Percentiles rank a stretch among this genome's conserved stretches.
phyloP scores from a whole-genome alignment of 1,284 basidiomycete species.

The Takashimella tepidaria region DNA sequence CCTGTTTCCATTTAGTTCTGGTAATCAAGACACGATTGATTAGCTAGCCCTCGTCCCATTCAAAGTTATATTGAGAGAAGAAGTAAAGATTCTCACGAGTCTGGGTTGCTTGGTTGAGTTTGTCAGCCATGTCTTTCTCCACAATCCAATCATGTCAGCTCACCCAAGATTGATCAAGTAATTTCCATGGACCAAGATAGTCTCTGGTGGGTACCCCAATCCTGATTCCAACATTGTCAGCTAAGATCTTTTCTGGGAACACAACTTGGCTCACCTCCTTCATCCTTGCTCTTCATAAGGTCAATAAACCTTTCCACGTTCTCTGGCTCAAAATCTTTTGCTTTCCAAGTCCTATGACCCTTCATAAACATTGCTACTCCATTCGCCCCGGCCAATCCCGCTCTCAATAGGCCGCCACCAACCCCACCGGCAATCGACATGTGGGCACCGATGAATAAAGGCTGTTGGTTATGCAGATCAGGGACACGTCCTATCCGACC shows the following conservation, averaged over 20 bases:
- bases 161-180: conserved; percentile 75
- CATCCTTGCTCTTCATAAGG: conserved; percentile 50
- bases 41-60: no score
- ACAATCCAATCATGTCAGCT: no score
- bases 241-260: not conserved
- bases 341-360: conserved; percentile 73
- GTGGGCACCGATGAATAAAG: conserved; percentile 63
- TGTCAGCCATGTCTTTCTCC: conserved; percentile 6
- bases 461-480: conserved; percentile 9
- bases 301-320: conserved; percentile 57
- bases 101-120: conserved; percentile 60
- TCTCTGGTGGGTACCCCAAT: conserved; percentile 56
- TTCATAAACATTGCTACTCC: conserved; percentile 80
- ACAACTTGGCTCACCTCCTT: conserved; percentile 40
- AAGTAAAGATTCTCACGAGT: conserved; percentile 54
- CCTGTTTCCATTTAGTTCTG: conserved; percentile 68
- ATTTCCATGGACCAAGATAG: conserved; percentile 74
- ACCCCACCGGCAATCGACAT: conserved; percentile 74
- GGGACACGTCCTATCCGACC: conserved; percentile 18
- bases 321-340: conserved; percentile 55
- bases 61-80: no score
- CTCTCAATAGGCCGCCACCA: conserved; percentile 66
- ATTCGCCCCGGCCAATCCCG: conserved; percentile 68
- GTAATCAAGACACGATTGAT: not conserved
- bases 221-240: conserved; percentile 17